phyloP scores from a whole-genome alignment of 257 asterid genomes.

The Sherardia arvensis region DNA sequence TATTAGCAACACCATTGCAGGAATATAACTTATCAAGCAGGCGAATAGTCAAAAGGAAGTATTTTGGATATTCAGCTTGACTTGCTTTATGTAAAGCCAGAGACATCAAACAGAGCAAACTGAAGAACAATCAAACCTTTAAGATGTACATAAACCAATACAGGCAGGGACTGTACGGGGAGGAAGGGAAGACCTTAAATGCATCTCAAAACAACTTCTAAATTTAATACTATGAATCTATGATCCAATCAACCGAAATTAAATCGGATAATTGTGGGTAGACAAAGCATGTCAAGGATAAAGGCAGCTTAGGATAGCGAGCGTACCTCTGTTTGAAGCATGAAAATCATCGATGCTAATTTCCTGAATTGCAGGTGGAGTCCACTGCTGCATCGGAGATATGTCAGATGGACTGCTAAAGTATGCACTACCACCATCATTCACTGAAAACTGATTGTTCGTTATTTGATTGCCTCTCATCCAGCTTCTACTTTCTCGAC shows the following conservation, averaged over 20 bases:
- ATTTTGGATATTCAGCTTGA: neutral
- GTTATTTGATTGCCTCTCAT: slow-evolving; percentile 54
- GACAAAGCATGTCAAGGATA: neutral
- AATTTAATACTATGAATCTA: neutral
- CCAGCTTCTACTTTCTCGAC: slow-evolving; percentile 95
- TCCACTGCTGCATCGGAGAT: slow-evolving; percentile 80
- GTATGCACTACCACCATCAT: slow-evolving; percentile 66
- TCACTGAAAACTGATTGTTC: slow-evolving; percentile 44
- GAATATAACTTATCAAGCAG: neutral
- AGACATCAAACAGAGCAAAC: neutral
- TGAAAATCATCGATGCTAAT: slow-evolving; percentile 60
- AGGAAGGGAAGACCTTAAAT: neutral
- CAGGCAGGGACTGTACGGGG: neutral
- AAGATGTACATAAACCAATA: neutral
- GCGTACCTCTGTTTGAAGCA: slow-evolving; percentile 62
- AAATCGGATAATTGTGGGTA: neutral
- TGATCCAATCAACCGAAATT: neutral
- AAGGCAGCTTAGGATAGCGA: neutral
- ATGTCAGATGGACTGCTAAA: slow-evolving; percentile 82
- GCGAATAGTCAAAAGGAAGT: neutral
- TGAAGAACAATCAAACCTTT: neutral
- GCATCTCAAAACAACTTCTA: neutral
- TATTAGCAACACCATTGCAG: neutral
- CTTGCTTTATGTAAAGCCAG: neutral
- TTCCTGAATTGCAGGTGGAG: slow-evolving; percentile 82